These are phyloP conservation scores for Lagerstroemia speciosa DNA, from an alignment of 345 rosid species.

Conservation along the genomic window DNA sequence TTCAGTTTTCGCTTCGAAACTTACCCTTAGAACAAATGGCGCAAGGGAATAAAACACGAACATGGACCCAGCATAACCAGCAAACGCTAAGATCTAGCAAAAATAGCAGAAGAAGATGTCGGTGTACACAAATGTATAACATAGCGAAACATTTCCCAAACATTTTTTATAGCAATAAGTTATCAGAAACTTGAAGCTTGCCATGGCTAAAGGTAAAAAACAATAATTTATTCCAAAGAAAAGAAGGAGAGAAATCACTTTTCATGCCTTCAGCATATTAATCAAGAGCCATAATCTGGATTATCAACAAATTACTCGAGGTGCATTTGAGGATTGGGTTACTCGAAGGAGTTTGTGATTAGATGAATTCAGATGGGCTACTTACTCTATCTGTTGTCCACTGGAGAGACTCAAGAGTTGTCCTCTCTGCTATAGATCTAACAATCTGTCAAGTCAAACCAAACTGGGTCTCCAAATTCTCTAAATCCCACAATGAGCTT, in stretches of 20 bases:
- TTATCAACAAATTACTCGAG: background rate
- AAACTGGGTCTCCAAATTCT: background rate
- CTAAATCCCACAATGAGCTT: background rate
- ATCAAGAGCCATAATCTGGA: constrained; percentile 28
- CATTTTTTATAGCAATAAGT: background rate
- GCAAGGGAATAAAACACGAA: constrained; percentile 31
- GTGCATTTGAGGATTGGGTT: background rate
- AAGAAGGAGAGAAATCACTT: too few species aligned
- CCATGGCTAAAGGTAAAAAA: constrained; percentile 21
- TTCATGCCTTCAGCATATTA: too few species aligned
- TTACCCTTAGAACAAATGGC: constrained; percentile 48
- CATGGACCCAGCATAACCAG: constrained; percentile 25
- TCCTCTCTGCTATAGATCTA: constrained; percentile 43
- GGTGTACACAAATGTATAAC: background rate
- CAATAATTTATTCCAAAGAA: too few species aligned
- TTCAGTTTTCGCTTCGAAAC: background rate
- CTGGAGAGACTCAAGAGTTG: constrained; percentile 31
- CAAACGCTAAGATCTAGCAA: constrained; percentile 30
- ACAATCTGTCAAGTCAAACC: background rate
- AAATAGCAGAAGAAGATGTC: background rate
- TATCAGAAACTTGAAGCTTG: constrained; percentile 24
- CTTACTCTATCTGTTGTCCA: constrained; percentile 47
- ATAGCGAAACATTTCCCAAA: background rate
- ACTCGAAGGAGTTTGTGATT: background rate
- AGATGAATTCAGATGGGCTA: background rate